Evolutionary conservation across 441 rosid genomes (phyloP).

Genomic region (Syzygium syzygioides): DNA sequence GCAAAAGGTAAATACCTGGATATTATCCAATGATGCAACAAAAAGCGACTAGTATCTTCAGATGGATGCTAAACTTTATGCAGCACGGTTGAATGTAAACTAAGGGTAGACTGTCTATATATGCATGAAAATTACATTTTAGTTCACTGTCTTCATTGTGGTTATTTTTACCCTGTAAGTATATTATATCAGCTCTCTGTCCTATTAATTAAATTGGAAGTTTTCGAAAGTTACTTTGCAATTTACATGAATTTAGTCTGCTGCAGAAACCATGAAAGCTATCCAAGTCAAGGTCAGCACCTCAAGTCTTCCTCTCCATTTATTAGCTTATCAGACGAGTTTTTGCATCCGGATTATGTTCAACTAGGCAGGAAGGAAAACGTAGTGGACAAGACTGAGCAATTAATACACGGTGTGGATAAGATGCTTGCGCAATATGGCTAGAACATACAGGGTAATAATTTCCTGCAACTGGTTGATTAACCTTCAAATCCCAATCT

Average conservation of each 20-base stretch:
- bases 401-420: background rate
- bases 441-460: conserved; percentile 67
- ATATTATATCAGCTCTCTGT: background rate
- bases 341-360: background rate
- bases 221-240: background rate
- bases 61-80: background rate
- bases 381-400: background rate
- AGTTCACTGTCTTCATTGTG: background rate
- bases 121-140: background rate
- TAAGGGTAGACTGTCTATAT: background rate
- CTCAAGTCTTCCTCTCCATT: background rate
- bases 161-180: background rate
- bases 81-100: background rate
- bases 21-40: background rate
- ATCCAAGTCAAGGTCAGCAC: background rate
- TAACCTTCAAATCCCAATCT: conserved; percentile 76
- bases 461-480: conserved; percentile 81
- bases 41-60: background rate
- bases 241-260: background rate
- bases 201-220: background rate
- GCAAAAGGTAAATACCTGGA: background rate
- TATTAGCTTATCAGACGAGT: background rate
- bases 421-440: background rate
- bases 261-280: background rate
- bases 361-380: background rate